Percentiles rank a stretch among this genome's conserved stretches.
phyloP scores from a whole-genome alignment of 768 basidiomycete species.

The Trametes cubensis region DNA sequence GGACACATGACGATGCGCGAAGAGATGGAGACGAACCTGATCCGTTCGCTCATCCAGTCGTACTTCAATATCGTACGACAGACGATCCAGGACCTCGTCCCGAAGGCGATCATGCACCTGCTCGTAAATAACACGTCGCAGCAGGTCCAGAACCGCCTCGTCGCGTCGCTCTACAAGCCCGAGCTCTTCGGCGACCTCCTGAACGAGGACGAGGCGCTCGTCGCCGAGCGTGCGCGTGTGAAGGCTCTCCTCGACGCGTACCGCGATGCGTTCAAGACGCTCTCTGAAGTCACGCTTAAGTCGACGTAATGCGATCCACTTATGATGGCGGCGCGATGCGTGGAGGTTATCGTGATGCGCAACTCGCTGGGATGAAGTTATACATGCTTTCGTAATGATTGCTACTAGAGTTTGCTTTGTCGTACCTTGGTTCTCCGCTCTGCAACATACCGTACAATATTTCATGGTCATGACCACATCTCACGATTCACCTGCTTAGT shows the following conservation, averaged over 20 bases:
- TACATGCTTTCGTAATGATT: constrained; percentile 11
- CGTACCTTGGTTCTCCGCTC: constrained; percentile 5
- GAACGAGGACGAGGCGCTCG: constrained; percentile 94
- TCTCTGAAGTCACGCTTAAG: constrained; percentile 82
- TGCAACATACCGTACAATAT: constrained; percentile 13
- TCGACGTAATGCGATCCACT: constrained; percentile 40
- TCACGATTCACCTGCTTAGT: not conserved
- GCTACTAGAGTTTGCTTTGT: constrained; percentile 15
- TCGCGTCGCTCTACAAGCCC: constrained; percentile 93
- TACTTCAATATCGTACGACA: constrained; percentile 97
- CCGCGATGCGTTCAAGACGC: constrained; percentile 87
- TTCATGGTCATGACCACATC: not conserved
- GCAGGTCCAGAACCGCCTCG: constrained; percentile 94
- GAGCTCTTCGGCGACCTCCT: constrained; percentile 88
- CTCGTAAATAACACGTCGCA: constrained; percentile 97
- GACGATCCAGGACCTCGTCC: constrained; percentile 94
- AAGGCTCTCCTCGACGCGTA: constrained; percentile 96
- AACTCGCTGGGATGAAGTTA: not conserved
- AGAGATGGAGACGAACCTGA: constrained; percentile 95
- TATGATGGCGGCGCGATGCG: not conserved
- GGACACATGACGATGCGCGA: constrained; percentile 74
- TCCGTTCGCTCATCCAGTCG: constrained; percentile 90
- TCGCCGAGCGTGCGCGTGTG: constrained; percentile 89
- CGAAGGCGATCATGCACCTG: constrained; percentile 98
- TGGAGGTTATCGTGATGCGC: too few species aligned